Evolutionary conservation across 169 alveolate species (phyloP).

Genomic region (Ichthyophthirius multifiliis): DNA sequence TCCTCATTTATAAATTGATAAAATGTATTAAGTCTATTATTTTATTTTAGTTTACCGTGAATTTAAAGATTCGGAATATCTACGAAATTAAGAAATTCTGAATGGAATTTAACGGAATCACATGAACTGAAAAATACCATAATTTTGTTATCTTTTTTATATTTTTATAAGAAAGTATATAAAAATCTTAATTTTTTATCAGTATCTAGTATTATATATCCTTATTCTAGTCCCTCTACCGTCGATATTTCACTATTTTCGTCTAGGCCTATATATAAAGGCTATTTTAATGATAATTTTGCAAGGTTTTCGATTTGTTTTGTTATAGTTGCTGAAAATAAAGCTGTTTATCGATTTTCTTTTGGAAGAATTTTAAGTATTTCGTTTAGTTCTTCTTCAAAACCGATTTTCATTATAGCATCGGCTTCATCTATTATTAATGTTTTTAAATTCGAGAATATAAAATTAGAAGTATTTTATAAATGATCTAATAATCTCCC

Average conservation of each 20-base stretch:
- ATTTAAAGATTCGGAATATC: slow-evolving; percentile 96
- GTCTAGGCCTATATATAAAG: slow-evolving; percentile 91
- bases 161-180: slow-evolving; percentile 95
- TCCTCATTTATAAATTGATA: slow-evolving; percentile 94
- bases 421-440: slow-evolving; percentile 99
- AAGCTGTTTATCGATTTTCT: slow-evolving; percentile 95
- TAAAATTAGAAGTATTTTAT: slow-evolving; percentile 96
- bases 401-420: slow-evolving; percentile 96
- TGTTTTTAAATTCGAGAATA: slow-evolving; percentile 92
- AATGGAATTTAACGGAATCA: slow-evolving; percentile 97
- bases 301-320: slow-evolving; percentile 95
- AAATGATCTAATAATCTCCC: slow-evolving; percentile 98
- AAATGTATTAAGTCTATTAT: slow-evolving; percentile 93
- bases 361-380: slow-evolving; percentile 94
- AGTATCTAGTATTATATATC: slow-evolving; percentile 96
- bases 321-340: slow-evolving; percentile 99
- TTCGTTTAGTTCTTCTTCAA: slow-evolving; percentile 98
- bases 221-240: slow-evolving; percentile 96
- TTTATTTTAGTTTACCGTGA: slow-evolving; percentile 96
- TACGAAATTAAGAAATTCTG: slow-evolving; percentile 96
- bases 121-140: slow-evolving; percentile 99
- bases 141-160: slow-evolving; percentile 90
- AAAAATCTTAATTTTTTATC: slow-evolving; percentile 94
- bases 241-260: slow-evolving; percentile 86
- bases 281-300: slow-evolving; percentile 94